phyloP scores from a whole-genome alignment of 2,329 filamentous ascomycete species.

The Cercospora sp. region DNA sequence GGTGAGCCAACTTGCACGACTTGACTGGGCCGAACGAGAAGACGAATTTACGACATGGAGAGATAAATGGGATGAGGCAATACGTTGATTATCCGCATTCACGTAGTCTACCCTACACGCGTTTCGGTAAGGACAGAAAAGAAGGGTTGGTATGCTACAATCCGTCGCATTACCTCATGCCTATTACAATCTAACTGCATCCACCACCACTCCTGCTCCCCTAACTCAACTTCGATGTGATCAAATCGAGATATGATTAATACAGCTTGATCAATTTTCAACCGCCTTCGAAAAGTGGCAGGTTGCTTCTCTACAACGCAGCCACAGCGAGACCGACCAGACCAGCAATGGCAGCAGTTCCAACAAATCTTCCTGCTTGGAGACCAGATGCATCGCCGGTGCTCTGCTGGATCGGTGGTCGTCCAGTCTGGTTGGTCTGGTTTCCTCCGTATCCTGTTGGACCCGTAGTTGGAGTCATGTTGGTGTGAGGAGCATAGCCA shows the following conservation, averaged over 20 bases:
- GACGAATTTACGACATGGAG: slow-evolving; percentile 82
- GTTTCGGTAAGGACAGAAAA: slow-evolving; percentile 10
- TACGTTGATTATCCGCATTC: slow-evolving; percentile 28
- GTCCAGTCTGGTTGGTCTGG: neutral
- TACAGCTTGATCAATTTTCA: neutral
- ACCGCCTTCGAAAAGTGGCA: neutral
- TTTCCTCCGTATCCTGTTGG: neutral
- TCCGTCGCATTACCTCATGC: slow-evolving; percentile 1
- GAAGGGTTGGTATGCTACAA: slow-evolving; percentile 6
- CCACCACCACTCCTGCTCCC: neutral
- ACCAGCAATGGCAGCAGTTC: slow-evolving; percentile 5
- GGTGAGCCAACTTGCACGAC: slow-evolving; percentile 56
- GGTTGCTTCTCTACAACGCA: neutral
- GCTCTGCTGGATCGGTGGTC: neutral
- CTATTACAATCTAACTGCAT: neutral
- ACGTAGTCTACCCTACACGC: neutral
- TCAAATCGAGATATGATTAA: neutral
- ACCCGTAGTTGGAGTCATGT: neutral
- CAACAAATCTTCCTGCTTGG: neutral
- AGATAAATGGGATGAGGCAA: slow-evolving; percentile 52
- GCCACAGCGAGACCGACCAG: slow-evolving; percentile 3
- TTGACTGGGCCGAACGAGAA: slow-evolving; percentile 62
- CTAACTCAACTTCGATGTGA: neutral
- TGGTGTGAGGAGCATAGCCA: slow-evolving; percentile 8
- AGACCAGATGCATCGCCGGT: slow-evolving; percentile 9